phyloP scores from a whole-genome alignment of 805 yeast species.

The Wickerhamiella brachini region DNA sequence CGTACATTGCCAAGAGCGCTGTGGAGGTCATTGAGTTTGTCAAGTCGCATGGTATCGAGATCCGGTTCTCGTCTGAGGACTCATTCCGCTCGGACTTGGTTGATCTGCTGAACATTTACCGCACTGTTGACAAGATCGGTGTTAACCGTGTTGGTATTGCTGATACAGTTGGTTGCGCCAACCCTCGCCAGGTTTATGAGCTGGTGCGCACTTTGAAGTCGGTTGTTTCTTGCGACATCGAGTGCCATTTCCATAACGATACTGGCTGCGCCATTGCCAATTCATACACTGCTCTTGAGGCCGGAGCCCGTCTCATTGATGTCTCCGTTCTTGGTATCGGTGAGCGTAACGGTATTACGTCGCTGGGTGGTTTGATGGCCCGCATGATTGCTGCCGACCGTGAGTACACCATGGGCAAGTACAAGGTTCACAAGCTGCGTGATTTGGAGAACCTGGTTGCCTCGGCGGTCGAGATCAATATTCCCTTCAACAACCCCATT shows the following conservation, averaged over 20 bases:
- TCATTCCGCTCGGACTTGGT: conserved; percentile 95
- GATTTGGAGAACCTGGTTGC: conserved; percentile 94
- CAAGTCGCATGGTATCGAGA: conserved; percentile 92
- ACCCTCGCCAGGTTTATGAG: conserved; percentile 98
- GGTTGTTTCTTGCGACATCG: conserved; percentile 92
- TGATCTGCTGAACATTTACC: conserved; percentile 85
- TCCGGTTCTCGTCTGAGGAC: conserved; percentile 93
- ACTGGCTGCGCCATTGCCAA: conserved; percentile 99
- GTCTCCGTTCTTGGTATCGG: conserved; percentile 96
- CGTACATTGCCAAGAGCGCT: conserved; percentile 89
- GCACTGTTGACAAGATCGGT: conserved; percentile 93
- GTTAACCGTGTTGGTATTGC: conserved; percentile 99
- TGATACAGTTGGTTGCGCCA: conserved; percentile 97
- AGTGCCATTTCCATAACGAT: conserved; percentile 97
- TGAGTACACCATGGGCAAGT: conserved; percentile 86
- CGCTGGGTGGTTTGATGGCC: conserved; percentile 96
- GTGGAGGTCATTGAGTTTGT: conserved; percentile 95
- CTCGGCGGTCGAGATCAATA: conserved; percentile 90
- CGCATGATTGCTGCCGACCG: conserved; percentile 98
- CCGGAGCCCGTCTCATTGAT: conserved; percentile 90
- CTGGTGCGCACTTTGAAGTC: conserved; percentile 84
- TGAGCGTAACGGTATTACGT: conserved; percentile 97
- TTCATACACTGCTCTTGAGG: conserved; percentile 96
- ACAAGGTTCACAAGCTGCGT: conserved; percentile 89
- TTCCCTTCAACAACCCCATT: conserved; percentile 96